Conservation (phyloP, 169 alveolate genomes). For the Cryptosporidium muris region DNA sequence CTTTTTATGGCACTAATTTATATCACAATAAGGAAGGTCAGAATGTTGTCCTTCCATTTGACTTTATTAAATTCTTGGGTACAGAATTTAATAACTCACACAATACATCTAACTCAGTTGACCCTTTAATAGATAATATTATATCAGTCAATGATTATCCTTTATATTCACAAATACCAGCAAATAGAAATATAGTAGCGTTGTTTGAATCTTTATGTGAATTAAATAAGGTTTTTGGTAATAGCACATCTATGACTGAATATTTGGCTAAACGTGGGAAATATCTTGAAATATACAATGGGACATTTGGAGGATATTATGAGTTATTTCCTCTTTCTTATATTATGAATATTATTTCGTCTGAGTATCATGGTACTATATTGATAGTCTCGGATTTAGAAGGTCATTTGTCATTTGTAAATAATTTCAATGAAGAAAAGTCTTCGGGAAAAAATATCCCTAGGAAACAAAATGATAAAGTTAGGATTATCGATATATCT, state of each 20-base stretch:
- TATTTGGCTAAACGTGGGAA: conserved; percentile 36
- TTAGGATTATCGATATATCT: conserved; percentile 28
- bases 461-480: not conserved
- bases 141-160: conserved; percentile 34
- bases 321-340: conserved; percentile 55
- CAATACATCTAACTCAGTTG: not conserved
- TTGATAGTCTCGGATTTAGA: conserved; percentile 19
- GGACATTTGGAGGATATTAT: not conserved
- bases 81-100: not conserved
- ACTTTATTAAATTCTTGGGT: conserved; percentile 3
- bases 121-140: not conserved
- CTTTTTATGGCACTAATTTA: conserved; percentile 27
- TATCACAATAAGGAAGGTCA: conserved; percentile 13
- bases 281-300: conserved; percentile 51
- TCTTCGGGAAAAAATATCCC: not conserved
- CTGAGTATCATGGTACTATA: not conserved
- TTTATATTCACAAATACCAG: conserved; percentile 51
- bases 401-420: not conserved
- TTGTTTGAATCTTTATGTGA: conserved; percentile 47
- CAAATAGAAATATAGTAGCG: conserved; percentile 26
- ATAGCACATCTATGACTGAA: conserved; percentile 14
- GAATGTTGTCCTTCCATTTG: conserved; percentile 48
- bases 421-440: not conserved
- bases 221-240: not conserved
- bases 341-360: conserved; percentile 15